phyloP scores from a whole-genome alignment of 805 yeast species.

The Metschnikowia kofuensis region DNA sequence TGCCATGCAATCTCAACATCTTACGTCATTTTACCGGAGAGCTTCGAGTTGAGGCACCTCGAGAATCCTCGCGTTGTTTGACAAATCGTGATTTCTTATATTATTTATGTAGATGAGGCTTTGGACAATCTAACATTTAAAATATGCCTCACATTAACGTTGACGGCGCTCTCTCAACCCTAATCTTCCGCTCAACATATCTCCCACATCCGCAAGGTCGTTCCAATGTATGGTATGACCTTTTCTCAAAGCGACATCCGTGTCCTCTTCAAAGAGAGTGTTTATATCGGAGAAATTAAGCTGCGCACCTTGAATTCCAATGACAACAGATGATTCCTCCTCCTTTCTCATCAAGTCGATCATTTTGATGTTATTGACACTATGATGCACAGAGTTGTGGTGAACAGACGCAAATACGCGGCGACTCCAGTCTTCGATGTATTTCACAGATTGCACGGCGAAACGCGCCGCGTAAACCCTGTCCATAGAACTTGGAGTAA shows the following conservation, averaged over 20 bases:
- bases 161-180: slow-evolving; percentile 31
- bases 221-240: slow-evolving; percentile 71
- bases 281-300: slow-evolving; percentile 57
- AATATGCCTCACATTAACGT: neutral
- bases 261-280: slow-evolving; percentile 56
- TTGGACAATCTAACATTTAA: too few relatives aligned
- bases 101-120: too few relatives aligned
- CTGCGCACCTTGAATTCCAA: slow-evolving; percentile 68
- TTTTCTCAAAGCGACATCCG: slow-evolving; percentile 61
- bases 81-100: too few relatives aligned
- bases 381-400: slow-evolving; percentile 18
- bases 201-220: slow-evolving; percentile 54
- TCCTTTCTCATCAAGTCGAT: slow-evolving; percentile 18
- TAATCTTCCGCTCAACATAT: slow-evolving; percentile 70
- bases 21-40: too few relatives aligned
- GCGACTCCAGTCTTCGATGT: slow-evolving; percentile 54
- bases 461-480: slow-evolving; percentile 85
- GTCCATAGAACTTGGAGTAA: slow-evolving; percentile 91
- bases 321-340: slow-evolving; percentile 48
- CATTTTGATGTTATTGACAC: slow-evolving; percentile 20
- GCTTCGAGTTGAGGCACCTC: too few relatives aligned
- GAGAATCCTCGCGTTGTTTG: too few relatives aligned
- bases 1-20: too few relatives aligned
- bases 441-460: slow-evolving; percentile 86
- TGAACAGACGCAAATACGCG: slow-evolving; percentile 16